phyloP scores from a whole-genome alignment of 345 rosid genomes.

The Salix caprea region DNA sequence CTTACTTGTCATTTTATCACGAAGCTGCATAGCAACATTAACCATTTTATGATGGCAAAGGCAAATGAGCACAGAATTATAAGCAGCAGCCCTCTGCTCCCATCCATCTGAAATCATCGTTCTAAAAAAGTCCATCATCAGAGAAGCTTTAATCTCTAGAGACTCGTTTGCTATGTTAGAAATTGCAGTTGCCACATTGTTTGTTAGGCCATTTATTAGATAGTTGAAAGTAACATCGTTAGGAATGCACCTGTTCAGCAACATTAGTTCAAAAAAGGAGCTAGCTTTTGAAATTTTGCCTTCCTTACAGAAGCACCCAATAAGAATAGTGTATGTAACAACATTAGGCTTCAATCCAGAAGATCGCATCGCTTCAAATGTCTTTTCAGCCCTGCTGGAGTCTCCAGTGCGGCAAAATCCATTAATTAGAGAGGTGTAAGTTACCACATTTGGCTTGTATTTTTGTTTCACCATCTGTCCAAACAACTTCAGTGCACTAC shows the following conservation, averaged over 20 bases:
- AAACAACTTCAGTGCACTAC: constrained; percentile 48
- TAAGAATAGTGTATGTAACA: constrained; percentile 69
- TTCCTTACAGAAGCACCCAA: constrained; percentile 59
- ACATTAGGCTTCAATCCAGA: constrained; percentile 66
- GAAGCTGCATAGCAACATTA: constrained; percentile 50
- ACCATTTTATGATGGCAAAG: constrained; percentile 69
- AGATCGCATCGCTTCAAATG: constrained; percentile 54
- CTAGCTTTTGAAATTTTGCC: constrained; percentile 57
- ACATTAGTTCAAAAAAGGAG: constrained; percentile 68
- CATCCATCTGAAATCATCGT: constrained; percentile 64
- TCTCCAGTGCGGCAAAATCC: constrained; percentile 64
- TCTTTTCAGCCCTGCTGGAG: constrained; percentile 47
- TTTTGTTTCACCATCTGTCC: constrained; percentile 55
- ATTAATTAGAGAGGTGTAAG: constrained; percentile 66
- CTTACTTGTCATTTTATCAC: constrained; percentile 46
- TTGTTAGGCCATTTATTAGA: constrained; percentile 62
- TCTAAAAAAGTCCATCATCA: constrained; percentile 44
- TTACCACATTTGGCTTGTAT: constrained; percentile 73
- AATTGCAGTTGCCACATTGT: constrained; percentile 21
- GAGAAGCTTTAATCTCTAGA: constrained; percentile 30
- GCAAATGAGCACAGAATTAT: constrained; percentile 52
- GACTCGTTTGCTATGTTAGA: constrained; percentile 18
- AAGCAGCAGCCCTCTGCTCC: constrained; percentile 48
- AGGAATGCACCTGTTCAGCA: constrained; percentile 55
- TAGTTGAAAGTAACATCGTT: constrained; percentile 65